Conservation (phyloP, 2,329 filamentous ascomycete genomes). For the Westerdykella ornata region DNA sequence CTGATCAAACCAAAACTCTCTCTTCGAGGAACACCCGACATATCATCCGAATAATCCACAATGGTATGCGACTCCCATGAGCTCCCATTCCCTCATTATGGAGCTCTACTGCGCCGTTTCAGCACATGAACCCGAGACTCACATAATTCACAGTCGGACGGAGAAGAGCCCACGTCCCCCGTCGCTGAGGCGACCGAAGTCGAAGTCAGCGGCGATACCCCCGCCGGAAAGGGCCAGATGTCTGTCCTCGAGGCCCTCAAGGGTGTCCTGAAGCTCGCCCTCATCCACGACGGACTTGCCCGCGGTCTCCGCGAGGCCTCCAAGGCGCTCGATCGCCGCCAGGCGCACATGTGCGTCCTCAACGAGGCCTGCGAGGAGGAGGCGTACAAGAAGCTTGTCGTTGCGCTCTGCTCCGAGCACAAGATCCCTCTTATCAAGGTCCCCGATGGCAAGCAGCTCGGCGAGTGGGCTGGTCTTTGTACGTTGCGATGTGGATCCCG, state of each 20-base stretch:
- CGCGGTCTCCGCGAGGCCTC: conserved; percentile 96
- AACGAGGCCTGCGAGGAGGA: conserved; percentile 99
- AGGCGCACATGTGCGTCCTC: conserved; percentile 99
- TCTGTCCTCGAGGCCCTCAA: conserved; percentile 97
- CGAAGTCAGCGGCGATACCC: conserved; percentile 87
- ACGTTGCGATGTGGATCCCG: conserved; percentile 46
- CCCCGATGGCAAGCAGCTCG: conserved; percentile 97
- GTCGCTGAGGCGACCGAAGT: conserved; percentile 76
- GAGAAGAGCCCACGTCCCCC: conserved; percentile 96
- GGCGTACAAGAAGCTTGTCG: conserved; percentile 99
- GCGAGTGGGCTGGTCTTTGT: conserved; percentile 99
- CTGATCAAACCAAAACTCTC: conserved; percentile 5
- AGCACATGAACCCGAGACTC: conserved; percentile 8
- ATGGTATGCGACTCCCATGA: conserved; percentile 34
- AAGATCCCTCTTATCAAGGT: conserved; percentile 99
- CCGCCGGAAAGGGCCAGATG: conserved; percentile 79
- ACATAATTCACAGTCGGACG: conserved; percentile 72
- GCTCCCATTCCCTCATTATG: neutral
- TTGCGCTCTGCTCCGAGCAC: conserved; percentile 98
- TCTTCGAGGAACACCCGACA: conserved; percentile 44
- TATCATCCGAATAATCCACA: conserved; percentile 30
- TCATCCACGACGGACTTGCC: conserved; percentile 99
- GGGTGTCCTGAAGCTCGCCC: conserved; percentile 95
- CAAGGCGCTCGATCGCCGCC: conserved; percentile 96
- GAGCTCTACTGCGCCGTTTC: neutral